Conservation (phyloP, 495 filamentous ascomycete genomes). For the Penicillium canariense region DNA sequence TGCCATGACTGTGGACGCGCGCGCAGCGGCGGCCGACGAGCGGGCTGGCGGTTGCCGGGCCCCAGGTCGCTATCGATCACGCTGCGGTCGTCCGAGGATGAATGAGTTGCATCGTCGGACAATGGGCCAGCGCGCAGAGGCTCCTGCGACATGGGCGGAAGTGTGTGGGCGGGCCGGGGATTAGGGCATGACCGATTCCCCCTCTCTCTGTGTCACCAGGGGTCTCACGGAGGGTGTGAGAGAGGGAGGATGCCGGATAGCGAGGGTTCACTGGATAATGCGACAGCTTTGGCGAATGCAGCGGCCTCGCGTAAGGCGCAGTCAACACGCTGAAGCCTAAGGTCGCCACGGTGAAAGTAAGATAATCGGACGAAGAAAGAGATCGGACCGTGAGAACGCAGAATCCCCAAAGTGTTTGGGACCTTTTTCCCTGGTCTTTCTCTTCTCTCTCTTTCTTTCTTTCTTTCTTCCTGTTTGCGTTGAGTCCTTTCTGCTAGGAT, state of each 20-base stretch:
- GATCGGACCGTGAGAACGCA: background rate
- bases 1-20: conserved; percentile 39
- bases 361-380: conserved; percentile 2
- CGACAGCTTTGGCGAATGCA: conserved; percentile 33
- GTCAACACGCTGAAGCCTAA: conserved; percentile 42
- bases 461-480: background rate
- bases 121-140: conserved; percentile 32
- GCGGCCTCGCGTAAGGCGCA: conserved; percentile 25
- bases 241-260: conserved; percentile 39
- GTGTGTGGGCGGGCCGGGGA: conserved; percentile 25
- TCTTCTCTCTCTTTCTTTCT: background rate
- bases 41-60: conserved; percentile 21
- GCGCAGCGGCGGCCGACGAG: conserved; percentile 29
- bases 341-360: conserved; percentile 42
- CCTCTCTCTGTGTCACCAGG: conserved; percentile 38
- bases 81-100: conserved; percentile 20
- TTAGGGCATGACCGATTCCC: conserved; percentile 47
- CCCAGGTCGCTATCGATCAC: conserved; percentile 30
- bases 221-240: conserved; percentile 38
- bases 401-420: background rate
- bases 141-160: conserved; percentile 52
- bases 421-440: too few relatives aligned
- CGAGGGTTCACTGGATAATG: conserved; percentile 30
- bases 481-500: background rate
- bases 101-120: conserved; percentile 28